phyloP scores from a whole-genome alignment of 495 filamentous ascomycete species.

The Astrocystis sublimbata region DNA sequence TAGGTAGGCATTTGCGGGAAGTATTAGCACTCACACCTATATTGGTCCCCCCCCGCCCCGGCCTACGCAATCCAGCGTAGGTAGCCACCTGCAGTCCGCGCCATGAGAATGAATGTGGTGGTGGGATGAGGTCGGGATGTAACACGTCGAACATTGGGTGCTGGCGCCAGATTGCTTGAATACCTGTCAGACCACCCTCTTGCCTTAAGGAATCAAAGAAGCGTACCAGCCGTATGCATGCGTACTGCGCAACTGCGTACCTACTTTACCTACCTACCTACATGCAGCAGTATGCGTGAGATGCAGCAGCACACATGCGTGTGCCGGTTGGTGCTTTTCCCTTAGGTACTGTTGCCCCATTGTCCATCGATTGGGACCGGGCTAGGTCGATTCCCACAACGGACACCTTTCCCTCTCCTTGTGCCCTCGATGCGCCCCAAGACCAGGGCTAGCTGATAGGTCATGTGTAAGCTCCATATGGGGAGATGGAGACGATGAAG shows the following conservation, averaged over 20 bases:
- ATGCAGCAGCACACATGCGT: slow-evolving; percentile 36
- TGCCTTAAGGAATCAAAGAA: slow-evolving; percentile 31
- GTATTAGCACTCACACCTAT: too few relatives aligned
- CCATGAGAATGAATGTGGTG: neutral
- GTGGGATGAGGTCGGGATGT: slow-evolving; percentile 16
- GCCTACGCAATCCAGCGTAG: neutral
- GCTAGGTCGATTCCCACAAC: slow-evolving; percentile 15
- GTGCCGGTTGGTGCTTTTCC: slow-evolving; percentile 11
- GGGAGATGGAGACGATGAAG: neutral
- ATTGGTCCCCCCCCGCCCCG: too few relatives aligned
- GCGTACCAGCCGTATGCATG: slow-evolving; percentile 37
- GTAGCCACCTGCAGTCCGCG: neutral
- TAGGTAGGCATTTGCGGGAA: neutral
- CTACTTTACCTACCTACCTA: neutral
- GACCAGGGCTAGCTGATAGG: too few relatives aligned
- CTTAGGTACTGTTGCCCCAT: slow-evolving; percentile 2
- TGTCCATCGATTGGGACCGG: slow-evolving; percentile 4
- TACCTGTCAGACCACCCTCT: too few relatives aligned
- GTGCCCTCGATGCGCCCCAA: neutral
- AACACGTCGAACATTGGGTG: slow-evolving; percentile 19
- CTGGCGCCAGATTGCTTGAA: slow-evolving; percentile 13
- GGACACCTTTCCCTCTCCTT: neutral
- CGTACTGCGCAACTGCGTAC: too few relatives aligned
- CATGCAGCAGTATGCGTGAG: slow-evolving; percentile 30
- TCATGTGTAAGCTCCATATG: slow-evolving; percentile 9